Percentiles rank a stretch among this genome's conserved stretches.
phyloP scores from a whole-genome alignment of 257 asterid genomes.

The Solanum rostratum region DNA sequence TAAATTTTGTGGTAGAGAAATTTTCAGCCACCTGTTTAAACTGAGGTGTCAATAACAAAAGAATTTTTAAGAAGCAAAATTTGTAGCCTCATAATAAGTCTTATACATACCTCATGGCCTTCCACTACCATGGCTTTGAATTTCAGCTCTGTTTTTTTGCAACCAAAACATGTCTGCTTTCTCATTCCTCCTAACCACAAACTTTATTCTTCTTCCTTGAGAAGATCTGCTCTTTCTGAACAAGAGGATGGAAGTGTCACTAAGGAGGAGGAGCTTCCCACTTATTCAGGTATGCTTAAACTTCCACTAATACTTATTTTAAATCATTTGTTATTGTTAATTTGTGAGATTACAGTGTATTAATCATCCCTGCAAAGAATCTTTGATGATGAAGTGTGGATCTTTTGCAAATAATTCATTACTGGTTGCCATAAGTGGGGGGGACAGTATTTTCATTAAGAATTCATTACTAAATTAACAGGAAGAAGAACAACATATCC shows the following conservation, averaged over 20 bases:
- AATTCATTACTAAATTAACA: no score
- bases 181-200: constrained; percentile 22
- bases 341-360: background rate
- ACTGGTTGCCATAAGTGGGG: no score
- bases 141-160: constrained; percentile 34
- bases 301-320: background rate
- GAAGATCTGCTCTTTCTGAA: constrained; percentile 51
- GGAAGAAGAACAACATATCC: no score
- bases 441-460: no score
- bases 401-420: background rate
- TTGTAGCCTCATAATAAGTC: constrained; percentile 9
- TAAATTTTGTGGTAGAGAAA: constrained; percentile 46
- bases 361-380: background rate
- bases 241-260: constrained; percentile 45
- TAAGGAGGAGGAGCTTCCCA: constrained; percentile 47
- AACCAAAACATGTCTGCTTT: constrained; percentile 24
- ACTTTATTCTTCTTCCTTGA: constrained; percentile 12
- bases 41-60: constrained; percentile 33
- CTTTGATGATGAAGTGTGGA: background rate
- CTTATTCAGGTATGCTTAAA: constrained; percentile 31
- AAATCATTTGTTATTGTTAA: background rate
- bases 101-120: background rate
- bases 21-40: constrained; percentile 20
- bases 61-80: constrained; percentile 2
- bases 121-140: constrained; percentile 48